phyloP scores from a whole-genome alignment of 2,329 filamentous ascomycete species.

The Botrytis deweyae region DNA sequence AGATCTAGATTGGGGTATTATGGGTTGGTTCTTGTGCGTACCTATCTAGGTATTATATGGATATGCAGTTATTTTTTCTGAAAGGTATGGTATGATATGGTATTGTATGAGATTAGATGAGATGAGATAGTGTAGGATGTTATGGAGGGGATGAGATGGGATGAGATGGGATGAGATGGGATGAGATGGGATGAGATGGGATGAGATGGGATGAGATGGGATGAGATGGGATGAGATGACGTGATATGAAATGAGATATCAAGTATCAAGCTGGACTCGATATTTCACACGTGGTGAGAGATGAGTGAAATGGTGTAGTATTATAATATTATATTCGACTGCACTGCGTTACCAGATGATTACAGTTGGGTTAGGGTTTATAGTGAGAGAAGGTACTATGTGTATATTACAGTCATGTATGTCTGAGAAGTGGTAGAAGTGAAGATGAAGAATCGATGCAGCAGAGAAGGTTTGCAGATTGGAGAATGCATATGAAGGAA shows the following conservation, averaged over 20 bases:
- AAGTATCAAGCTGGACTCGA: neutral
- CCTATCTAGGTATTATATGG: neutral
- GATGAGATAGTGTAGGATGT: neutral
- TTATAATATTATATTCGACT: neutral
- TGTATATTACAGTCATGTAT: neutral
- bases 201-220: too few species aligned
- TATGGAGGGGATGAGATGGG: too few species aligned
- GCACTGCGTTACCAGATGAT: fast-evolving
- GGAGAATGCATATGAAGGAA: neutral
- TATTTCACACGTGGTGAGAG: neutral
- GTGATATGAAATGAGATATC: neutral
- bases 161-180: fast-evolving
- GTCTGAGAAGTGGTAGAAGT: neutral
- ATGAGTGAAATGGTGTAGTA: neutral
- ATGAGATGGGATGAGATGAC: fast-evolving
- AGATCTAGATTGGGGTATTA: fast-evolving
- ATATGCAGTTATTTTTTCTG: neutral
- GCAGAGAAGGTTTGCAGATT: neutral
- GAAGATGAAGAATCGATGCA: neutral
- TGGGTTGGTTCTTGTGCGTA: neutral
- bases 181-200: too few species aligned
- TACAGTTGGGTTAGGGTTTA: neutral
- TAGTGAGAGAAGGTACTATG: neutral
- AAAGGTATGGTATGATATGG: too few species aligned
- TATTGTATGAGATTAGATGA: too few species aligned